phyloP scores from a whole-genome alignment of 768 basidiomycete species.

The Lentinula aciculospora region DNA sequence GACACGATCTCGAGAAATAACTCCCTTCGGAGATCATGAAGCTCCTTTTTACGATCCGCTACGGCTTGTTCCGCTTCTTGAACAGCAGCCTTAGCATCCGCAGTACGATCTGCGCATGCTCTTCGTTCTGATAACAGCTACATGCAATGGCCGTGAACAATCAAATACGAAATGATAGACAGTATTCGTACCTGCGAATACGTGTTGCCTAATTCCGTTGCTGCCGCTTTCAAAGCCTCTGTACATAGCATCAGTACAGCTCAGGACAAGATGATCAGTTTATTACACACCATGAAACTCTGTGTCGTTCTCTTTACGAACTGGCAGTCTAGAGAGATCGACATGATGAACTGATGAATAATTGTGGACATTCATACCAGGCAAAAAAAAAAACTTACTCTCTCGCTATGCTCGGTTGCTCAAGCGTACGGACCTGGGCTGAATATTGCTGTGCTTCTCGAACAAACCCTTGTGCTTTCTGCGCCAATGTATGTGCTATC shows the following conservation, averaged over 20 bases:
- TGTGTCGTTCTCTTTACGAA: conserved; percentile 3
- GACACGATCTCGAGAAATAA: neutral
- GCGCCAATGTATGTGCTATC: conserved; percentile 1
- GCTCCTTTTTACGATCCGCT: neutral
- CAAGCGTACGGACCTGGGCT: neutral
- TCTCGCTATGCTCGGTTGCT: neutral
- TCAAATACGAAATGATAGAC: too few species aligned
- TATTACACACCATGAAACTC: conserved; percentile 1
- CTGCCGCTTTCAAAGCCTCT: neutral
- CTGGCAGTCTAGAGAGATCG: neutral
- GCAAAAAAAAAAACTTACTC: neutral
- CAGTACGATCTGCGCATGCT: neutral
- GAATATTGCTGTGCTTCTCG: conserved; percentile 2
- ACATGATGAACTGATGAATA: neutral
- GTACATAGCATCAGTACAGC: neutral
- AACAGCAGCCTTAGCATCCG: neutral
- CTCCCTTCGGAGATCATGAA: neutral
- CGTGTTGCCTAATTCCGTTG: neutral
- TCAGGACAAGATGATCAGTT: neutral
- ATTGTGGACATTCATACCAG: neutral
- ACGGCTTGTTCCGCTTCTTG: conserved; percentile 2
- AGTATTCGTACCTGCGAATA: neutral
- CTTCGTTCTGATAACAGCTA: conserved; percentile 2
- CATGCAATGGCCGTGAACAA: neutral
- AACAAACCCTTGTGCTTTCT: neutral